Base-by-base conservation (phyloP, 192 early-diverging fungal genomes). In the Gryganskiella cystojenkinii region DNA sequence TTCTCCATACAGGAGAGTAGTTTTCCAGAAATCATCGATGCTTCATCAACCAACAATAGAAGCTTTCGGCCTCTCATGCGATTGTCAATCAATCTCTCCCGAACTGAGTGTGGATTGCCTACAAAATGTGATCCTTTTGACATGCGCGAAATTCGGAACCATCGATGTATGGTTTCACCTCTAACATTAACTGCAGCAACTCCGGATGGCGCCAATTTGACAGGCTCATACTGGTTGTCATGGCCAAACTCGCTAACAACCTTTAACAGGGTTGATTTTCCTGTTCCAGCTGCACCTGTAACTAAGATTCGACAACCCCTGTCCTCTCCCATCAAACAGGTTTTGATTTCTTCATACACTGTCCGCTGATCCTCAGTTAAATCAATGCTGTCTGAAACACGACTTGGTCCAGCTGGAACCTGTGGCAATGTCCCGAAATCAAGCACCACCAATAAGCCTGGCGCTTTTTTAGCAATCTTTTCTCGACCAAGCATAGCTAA, bases 161-260 rank as follows among this genome's bases (percentile, higher is more conserved):
- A 68, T 0, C 61, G 44, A 44, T 72, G 61, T 7, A 72, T 40
- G 49, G 70, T 71, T 9, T 44, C 22, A 10, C 60, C 69, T 0
- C 44, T 42, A 28, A 71, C 30, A 34, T 71, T 71, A 0, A 71
- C 69, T 19, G 69, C 69, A n/a, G 69, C 69, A 14, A 71, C 52
- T 0, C 60, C 69, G 15, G 69, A 43, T 24, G 61, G 61, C 3
- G 59, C 59, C 2, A 71, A 34, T 4, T 27, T 10, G 2, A 71
- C 31, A 10, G 60, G 69, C 25, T 56, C 45, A 40, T 42, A 62
- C 8, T 2, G 20, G 6, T 61, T 20, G n/a, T 54, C 24, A 24
- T 44, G 17, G 35, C 28, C 37, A 40, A 70, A 61, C 51, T 2
- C 62, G 22, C 43, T 49, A 0, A 63, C 0, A 19, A 20, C n/a